phyloP scores from a whole-genome alignment of 2,329 filamentous ascomycete species.

The Metarhizium album region DNA sequence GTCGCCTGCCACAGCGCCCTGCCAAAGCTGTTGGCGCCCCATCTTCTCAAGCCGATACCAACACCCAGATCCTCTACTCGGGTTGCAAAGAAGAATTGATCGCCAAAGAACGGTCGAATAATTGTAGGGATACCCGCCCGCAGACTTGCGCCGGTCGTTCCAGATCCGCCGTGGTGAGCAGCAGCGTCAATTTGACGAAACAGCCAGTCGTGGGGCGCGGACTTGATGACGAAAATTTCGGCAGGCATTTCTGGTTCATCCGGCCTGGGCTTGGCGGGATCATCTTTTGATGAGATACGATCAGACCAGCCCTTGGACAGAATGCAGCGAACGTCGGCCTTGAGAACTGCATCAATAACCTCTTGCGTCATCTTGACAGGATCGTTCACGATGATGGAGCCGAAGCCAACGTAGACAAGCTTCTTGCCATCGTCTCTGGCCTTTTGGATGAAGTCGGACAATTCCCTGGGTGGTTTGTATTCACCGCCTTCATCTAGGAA shows the following conservation, averaged over 20 bases:
- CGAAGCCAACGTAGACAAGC: constrained; percentile 93
- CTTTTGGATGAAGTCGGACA: constrained; percentile 71
- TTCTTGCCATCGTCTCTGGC: constrained; percentile 77
- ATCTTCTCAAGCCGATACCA: constrained; percentile 77
- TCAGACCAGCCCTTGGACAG: constrained; percentile 97
- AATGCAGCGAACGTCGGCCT: constrained; percentile 88
- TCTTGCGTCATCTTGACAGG: constrained; percentile 80
- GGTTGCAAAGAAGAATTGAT: constrained; percentile 91
- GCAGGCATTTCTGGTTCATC: constrained; percentile 58
- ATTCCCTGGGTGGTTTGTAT: constrained; percentile 65
- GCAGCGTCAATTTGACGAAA: constrained; percentile 90
- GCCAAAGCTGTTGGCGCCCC: constrained; percentile 78
- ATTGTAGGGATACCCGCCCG: constrained; percentile 88
- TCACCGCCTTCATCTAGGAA: constrained; percentile 69
- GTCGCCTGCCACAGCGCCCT: constrained; percentile 86
- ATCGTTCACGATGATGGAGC: constrained; percentile 88
- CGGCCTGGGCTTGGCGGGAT: constrained; percentile 35
- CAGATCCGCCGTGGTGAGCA: constrained; percentile 87
- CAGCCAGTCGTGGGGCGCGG: constrained; percentile 92
- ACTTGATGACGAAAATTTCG: constrained; percentile 80
- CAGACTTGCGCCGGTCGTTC: constrained; percentile 87
- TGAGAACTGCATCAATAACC: constrained; percentile 83
- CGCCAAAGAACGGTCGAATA: constrained; percentile 93
- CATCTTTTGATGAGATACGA: constrained; percentile 44
- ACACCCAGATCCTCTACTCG: constrained; percentile 90